Base-by-base conservation (phyloP, 495 filamentous ascomycete species). In the Tetracladium marchalianum region DNA sequence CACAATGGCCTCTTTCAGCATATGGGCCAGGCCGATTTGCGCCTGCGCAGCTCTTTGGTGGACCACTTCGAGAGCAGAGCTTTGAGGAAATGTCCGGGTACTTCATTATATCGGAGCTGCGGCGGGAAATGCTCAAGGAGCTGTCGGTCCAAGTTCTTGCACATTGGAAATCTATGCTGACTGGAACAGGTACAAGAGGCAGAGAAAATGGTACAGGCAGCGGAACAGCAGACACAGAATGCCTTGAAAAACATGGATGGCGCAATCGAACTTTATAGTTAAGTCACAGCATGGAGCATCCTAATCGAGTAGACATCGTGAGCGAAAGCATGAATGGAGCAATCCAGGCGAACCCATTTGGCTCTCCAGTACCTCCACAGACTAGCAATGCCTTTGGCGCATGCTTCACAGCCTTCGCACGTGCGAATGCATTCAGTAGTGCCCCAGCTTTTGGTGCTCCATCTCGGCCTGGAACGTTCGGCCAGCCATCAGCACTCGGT, bases 1-100 rank as follows among this genome's bases (percentile, higher is more conserved):
- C 89, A 33, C 57, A 70, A 69, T 95, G 87, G 84, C 73, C 87
- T 11, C 73, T 94, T n/a, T 93, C 89, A 0, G 72, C 78, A 33
- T 95, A 90, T 62, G 82, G 76, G 5, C 87, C 89, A 0, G 79
- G 76, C 4, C 70, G 65, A 51, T 73, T 86, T 43, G 80, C 80
- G 1, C 88, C 88, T 1, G 73, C 75, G 11, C 85, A 89, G 59
- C 69, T 95, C 1, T 88, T 93, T 54, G 87, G 85, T 15, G 87
- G 87, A 5, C 70, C 72, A 36, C 68, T 73, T n/a, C 69, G 85
- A 16, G 89, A 95, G 62, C 79, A 86, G 53, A 90, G 86, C 55
- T 80, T 81, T 32, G 88, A 95, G 62, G 89, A 95, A 58, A 69
- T 89, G 41, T n/a, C n/a, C 74, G 87, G 43, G 41, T 89, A 11